Evolutionary conservation across 2,329 filamentous ascomycete genomes (phyloP), one percentile per base, ranked within the genome.

Genomic region (Aspergillus sp.): DNA sequence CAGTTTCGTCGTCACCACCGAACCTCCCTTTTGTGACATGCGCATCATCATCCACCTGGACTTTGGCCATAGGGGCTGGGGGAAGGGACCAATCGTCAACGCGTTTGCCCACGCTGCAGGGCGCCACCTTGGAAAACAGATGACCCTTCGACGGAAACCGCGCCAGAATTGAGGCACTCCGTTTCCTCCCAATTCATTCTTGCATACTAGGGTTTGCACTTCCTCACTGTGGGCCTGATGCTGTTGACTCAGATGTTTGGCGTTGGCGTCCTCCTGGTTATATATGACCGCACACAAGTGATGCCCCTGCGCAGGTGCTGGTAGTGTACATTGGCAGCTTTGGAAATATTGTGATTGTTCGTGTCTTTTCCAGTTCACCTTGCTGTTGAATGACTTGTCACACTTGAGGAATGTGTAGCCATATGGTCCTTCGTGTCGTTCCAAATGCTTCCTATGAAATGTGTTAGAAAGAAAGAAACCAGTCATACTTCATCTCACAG

Each of bases 281-380:
- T 83, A 88, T 13, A 87, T 75, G 60, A 81, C 83, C 8, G 77
- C 81, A 66, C 90, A 95, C 17, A 67, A 60, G 11, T 60, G 33
- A 7, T 64, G 47, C 5, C 62, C 64, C 40, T 72, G 66, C 6
- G 61, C 20, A 15, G 51, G n/a, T 40, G 67, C 62, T 6, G 63
- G 69, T 30, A 82, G 73, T 30, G 83, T 79, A 69, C 92, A 96
- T 30, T 83, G 84, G 86, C 89, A 96, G 48, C 82, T 81, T 67
- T 92, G 88, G 5, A 84, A 86, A 70, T 96, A 92, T 67, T 93
- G 89, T 15, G 84, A 86, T 63, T 86, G 89, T 68, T 97, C 93
- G 68, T 97, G 93, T 1, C 93, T 86, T 70, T 96, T 96, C 93
- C 86, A 97, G 73, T 97, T 93, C 58, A 91, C 93, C 70, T 96